A percentile compares a stretch with the other conserved stretches of the same genome.
Evolutionary conservation across 2,329 filamentous ascomycete genomes (phyloP).

Genomic region (Fusarium sp.): DNA sequence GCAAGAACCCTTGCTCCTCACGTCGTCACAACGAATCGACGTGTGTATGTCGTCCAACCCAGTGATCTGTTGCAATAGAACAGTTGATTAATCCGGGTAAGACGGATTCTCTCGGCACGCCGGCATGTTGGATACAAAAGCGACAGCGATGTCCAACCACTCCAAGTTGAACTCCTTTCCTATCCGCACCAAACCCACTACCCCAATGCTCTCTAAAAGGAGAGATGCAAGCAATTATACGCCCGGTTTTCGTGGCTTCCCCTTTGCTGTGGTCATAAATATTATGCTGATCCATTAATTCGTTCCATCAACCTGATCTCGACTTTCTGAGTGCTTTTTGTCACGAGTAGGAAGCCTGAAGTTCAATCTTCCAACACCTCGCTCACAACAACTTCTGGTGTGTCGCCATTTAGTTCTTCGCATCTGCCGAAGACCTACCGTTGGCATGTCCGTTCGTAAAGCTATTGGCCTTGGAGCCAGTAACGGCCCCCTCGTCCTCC

Average conservation of each 20-base stretch:
- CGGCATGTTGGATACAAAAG: constrained; percentile 38
- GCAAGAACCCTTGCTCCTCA: background rate
- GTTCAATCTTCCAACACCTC: background rate
- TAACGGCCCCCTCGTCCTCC: constrained; percentile 59
- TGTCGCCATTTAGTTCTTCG: constrained; percentile 27
- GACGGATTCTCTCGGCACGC: constrained; percentile 28
- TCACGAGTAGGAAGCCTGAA: background rate
- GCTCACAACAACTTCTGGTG: background rate
- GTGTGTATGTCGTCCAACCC: constrained; percentile 5
- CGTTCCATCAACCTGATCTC: constrained; percentile 27
- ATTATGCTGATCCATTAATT: constrained; percentile 42
- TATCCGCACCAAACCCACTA: constrained; percentile 12
- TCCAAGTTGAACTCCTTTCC: constrained; percentile 31
- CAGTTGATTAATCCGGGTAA: constrained; percentile 26
- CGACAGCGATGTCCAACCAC: constrained; percentile 32
- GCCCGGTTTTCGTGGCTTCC: constrained; percentile 17
- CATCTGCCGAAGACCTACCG: constrained; percentile 25
- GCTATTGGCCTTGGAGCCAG: constrained; percentile 41
- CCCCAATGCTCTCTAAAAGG: constrained; percentile 14
- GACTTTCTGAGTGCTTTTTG: background rate
- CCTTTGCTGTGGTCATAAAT: constrained; percentile 33
- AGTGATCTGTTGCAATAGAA: constrained; percentile 1
- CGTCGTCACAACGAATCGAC: constrained; percentile 2
- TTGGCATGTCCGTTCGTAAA: constrained; percentile 31
- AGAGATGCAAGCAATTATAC: constrained; percentile 26